Conservation (phyloP, 805 yeast species). For the Ogataea pilisensis region DNA sequence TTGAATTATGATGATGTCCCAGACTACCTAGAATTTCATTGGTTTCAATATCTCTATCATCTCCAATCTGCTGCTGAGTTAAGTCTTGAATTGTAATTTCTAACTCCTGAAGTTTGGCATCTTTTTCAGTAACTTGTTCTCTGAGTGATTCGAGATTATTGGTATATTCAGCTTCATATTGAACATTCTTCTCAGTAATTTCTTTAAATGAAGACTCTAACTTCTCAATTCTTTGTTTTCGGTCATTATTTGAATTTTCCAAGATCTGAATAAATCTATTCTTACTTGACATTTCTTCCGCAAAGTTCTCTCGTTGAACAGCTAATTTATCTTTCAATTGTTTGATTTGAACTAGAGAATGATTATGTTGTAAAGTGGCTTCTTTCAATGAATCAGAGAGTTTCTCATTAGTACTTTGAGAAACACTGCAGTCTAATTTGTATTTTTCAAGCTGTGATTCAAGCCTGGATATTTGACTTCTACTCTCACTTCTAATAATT, state of each 20-base stretch:
- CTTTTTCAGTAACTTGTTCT: conserved; percentile 32
- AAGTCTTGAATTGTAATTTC: conserved; percentile 43
- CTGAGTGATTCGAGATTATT: conserved; percentile 34
- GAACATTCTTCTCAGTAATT: conserved; percentile 36
- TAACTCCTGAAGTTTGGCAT: conserved; percentile 38
- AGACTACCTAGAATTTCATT: conserved; percentile 19
- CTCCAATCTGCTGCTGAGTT: conserved; percentile 20
- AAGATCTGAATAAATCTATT: conserved; percentile 56
- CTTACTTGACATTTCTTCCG: conserved; percentile 56
- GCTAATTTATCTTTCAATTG: conserved; percentile 41
- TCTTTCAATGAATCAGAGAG: conserved; percentile 35
- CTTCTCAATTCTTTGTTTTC: conserved; percentile 46
- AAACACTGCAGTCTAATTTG: conserved; percentile 29
- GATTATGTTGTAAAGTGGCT: conserved; percentile 37
- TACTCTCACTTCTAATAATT: conserved; percentile 23
- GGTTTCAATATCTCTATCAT: conserved; percentile 7
- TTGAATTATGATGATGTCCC: conserved; percentile 14
- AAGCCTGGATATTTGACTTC: conserved; percentile 29
- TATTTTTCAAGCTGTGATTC: conserved; percentile 34
- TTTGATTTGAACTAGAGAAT: conserved; percentile 41
- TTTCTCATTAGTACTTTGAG: conserved; percentile 27
- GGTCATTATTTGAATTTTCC: conserved; percentile 49
- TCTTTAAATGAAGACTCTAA: conserved; percentile 47
- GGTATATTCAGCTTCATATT: conserved; percentile 33
- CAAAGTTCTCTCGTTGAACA: conserved; percentile 44